These are phyloP conservation scores for Melampsora americana DNA, from an alignment of 1,284 basidiomycete genomes.

Conservation along the genomic window DNA sequence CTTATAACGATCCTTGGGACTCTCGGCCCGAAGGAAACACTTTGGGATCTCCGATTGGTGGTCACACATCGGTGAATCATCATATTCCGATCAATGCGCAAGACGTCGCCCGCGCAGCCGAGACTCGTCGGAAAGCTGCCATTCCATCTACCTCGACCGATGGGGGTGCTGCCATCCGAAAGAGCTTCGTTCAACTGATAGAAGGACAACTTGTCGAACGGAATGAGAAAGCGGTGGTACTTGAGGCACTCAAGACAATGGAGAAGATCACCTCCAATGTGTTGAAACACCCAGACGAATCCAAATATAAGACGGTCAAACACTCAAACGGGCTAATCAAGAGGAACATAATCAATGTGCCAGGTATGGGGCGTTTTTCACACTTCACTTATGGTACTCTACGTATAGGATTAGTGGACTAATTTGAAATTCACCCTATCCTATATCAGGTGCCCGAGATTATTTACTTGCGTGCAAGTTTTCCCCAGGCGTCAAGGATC, in stretches of 20 bases:
- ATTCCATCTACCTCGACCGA: not conserved
- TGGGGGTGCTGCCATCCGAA: not conserved
- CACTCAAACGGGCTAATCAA: conserved; percentile 3
- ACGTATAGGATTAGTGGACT: not conserved
- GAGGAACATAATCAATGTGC: conserved; percentile 8
- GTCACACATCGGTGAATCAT: not conserved
- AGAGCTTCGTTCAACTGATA: conserved; percentile 2
- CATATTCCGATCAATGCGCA: not conserved
- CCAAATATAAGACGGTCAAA: conserved; percentile 7
- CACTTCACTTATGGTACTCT: not conserved
- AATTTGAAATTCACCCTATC: not conserved
- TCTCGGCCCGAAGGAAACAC: not conserved
- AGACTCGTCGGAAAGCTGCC: not conserved
- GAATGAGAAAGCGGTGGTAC: conserved; percentile 3
- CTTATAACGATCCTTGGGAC: not conserved
- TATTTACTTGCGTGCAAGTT: conserved; percentile 15
- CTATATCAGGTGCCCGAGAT: not conserved
- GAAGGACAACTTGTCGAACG: conserved; percentile 8
- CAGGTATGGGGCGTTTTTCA: not conserved
- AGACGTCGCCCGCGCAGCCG: not conserved
- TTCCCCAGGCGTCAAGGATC: not conserved
- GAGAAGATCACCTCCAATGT: conserved; percentile 2
- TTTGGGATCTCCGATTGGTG: not conserved
- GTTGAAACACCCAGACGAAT: conserved; percentile 3
- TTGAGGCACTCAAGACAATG: conserved; percentile 5